phyloP scores from a whole-genome alignment of 2,329 filamentous ascomycete species.

The Clonostachys sp. region DNA sequence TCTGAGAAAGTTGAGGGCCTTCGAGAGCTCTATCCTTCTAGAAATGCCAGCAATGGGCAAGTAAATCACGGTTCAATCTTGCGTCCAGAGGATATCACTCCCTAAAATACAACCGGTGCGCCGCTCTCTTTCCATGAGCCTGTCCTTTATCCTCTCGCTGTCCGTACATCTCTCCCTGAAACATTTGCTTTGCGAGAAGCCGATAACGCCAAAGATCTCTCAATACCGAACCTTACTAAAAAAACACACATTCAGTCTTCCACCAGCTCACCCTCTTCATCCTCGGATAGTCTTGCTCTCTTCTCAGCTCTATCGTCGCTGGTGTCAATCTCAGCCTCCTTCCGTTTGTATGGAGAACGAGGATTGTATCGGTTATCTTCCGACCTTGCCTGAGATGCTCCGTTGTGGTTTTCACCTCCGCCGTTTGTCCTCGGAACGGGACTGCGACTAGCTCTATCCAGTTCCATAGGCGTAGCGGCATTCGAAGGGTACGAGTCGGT shows the following conservation, averaged over 20 bases:
- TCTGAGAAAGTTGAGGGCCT: no score
- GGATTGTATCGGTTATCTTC: conserved; percentile 18
- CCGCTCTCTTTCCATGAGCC: no score
- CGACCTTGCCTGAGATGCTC: conserved; percentile 23
- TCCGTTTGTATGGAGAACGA: conserved; percentile 35
- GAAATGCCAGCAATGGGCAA: no score
- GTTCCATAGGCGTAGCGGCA: conserved; percentile 41
- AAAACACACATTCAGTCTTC: conserved; percentile 16
- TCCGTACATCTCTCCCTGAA: no score
- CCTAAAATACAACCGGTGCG: no score
- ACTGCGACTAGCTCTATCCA: conserved; percentile 44
- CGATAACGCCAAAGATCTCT: no score
- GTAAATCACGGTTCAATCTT: no score
- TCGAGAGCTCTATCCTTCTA: no score
- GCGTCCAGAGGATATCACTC: no score
- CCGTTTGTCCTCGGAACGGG: conserved; percentile 35
- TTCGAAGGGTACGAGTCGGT: conserved; percentile 41
- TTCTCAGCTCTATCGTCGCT: conserved; percentile 33
- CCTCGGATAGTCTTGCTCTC: conserved; percentile 37
- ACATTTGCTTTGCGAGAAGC: no score
- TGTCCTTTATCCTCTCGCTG: no score
- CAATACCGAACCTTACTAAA: background rate
- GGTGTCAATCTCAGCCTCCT: conserved; percentile 27
- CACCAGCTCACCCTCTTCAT: conserved; percentile 43
- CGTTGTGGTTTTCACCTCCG: conserved; percentile 15